Conservation (phyloP, 371 early-diverging fungal species). For the Entomophthora muscae region DNA sequence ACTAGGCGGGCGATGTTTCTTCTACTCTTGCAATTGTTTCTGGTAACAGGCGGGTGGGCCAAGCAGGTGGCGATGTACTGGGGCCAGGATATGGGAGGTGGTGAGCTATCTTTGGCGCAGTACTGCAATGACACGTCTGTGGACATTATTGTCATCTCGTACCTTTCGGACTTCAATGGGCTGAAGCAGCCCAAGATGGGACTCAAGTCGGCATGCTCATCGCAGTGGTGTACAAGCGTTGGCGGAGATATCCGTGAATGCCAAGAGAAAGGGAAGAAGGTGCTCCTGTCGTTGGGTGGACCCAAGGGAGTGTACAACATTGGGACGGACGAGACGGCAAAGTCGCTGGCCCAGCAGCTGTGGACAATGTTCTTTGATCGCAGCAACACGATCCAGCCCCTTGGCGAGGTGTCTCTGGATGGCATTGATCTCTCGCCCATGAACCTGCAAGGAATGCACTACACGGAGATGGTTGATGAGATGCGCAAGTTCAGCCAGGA, state of each 20-base stretch:
- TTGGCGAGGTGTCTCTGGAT: conserved; percentile 35
- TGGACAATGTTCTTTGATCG: conserved; percentile 43
- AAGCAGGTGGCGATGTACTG: background rate
- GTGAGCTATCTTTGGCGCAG: conserved; percentile 19
- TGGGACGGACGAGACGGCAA: conserved; percentile 22
- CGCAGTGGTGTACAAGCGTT: conserved; percentile 26
- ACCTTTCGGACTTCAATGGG: conserved; percentile 38
- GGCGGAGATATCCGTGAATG: conserved; percentile 38
- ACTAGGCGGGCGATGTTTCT: no score
- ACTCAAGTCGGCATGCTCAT: conserved; percentile 16
- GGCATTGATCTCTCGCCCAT: conserved; percentile 54
- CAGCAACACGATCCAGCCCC: conserved; percentile 25
- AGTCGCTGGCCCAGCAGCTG: conserved; percentile 30
- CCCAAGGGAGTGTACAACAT: conserved; percentile 42
- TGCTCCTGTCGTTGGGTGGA: conserved; percentile 47
- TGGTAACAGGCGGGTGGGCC: no score
- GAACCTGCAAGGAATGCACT: conserved; percentile 27
- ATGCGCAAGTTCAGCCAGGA: conserved; percentile 23
- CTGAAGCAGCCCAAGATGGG: conserved; percentile 22
- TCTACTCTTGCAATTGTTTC: no score
- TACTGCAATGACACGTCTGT: conserved; percentile 38
- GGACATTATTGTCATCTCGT: conserved; percentile 36
- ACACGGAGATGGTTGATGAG: conserved; percentile 22
- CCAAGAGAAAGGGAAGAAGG: conserved; percentile 37
- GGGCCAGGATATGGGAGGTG: conserved; percentile 1